Percentiles rank a stretch among this genome's conserved stretches.
Conservation (phyloP, 2,329 filamentous ascomycete species). For the Neurospora sp. region DNA sequence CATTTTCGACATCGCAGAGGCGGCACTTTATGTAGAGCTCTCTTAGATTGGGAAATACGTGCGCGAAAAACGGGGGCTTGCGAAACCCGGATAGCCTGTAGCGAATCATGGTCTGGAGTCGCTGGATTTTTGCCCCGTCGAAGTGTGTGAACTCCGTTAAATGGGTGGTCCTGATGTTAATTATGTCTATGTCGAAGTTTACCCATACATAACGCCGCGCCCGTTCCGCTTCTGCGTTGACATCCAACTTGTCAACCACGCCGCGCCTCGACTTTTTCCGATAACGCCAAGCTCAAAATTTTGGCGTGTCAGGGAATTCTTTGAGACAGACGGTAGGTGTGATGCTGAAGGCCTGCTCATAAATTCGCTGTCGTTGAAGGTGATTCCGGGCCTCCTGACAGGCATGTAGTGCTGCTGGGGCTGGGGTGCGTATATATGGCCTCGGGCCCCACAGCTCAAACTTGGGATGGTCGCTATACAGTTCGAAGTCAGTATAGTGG, state of each 20-base stretch:
- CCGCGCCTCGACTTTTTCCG: neutral
- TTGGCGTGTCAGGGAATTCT: neutral
- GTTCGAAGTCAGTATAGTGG: neutral
- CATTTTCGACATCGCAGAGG: neutral
- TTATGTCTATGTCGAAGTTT: neutral
- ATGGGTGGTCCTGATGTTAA: neutral
- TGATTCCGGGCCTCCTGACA: neutral
- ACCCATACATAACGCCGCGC: neutral
- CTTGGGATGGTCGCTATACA: neutral
- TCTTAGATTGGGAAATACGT: neutral
- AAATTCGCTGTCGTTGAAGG: neutral
- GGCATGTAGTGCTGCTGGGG: neutral
- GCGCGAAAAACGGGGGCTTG: neutral
- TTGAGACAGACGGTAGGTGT: neutral
- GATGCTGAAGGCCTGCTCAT: neutral
- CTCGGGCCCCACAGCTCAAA: neutral
- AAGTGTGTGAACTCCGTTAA: neutral
- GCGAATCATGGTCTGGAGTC: neutral
- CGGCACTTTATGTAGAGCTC: neutral
- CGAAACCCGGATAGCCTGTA: neutral
- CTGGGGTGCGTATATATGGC: neutral
- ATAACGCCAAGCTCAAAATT: neutral
- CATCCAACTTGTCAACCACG: neutral
- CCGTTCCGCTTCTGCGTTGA: neutral
- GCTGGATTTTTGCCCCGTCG: neutral